These are phyloP conservation scores for Monascus ruber DNA, from an alignment of 2,329 filamentous ascomycete genomes.

Conservation along the genomic window DNA sequence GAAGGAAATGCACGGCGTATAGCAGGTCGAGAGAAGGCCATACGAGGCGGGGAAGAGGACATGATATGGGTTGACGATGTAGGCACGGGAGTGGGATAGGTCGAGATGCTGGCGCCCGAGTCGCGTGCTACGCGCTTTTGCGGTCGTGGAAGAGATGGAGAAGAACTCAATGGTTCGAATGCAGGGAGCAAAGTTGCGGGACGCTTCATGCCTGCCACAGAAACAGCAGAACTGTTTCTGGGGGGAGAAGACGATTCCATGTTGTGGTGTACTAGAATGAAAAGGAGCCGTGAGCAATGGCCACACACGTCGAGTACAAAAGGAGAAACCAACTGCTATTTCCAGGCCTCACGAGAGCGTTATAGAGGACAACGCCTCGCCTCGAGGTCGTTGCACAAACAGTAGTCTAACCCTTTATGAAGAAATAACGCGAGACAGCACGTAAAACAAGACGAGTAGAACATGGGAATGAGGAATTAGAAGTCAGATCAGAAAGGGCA, in stretches of 20 bases:
- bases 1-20: slow-evolving; percentile 50
- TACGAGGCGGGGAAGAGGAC: slow-evolving; percentile 67
- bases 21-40: slow-evolving; percentile 38
- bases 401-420: too few relatives aligned
- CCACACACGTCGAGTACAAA: too few relatives aligned
- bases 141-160: slow-evolving; percentile 37
- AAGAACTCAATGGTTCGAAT: slow-evolving; percentile 39
- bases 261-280: too few relatives aligned
- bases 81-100: slow-evolving; percentile 86
- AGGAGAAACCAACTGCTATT: too few relatives aligned
- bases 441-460: too few relatives aligned
- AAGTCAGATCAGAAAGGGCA: too few relatives aligned
- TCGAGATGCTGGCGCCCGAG: slow-evolving; percentile 34
- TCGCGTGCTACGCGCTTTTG: slow-evolving; percentile 37
- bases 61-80: slow-evolving; percentile 89
- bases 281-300: too few relatives aligned
- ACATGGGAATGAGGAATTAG: too few relatives aligned
- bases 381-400: too few relatives aligned
- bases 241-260: slow-evolving; percentile 21
- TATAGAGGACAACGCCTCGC: too few relatives aligned
- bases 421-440: too few relatives aligned
- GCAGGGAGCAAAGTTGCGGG: slow-evolving; percentile 37
- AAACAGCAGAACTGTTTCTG: slow-evolving; percentile 21
- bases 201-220: slow-evolving; percentile 34
- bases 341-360: too few relatives aligned